Base-by-base conservation (phyloP, 2,329 filamentous ascomycete species). In the Aspergillus sp. region DNA sequence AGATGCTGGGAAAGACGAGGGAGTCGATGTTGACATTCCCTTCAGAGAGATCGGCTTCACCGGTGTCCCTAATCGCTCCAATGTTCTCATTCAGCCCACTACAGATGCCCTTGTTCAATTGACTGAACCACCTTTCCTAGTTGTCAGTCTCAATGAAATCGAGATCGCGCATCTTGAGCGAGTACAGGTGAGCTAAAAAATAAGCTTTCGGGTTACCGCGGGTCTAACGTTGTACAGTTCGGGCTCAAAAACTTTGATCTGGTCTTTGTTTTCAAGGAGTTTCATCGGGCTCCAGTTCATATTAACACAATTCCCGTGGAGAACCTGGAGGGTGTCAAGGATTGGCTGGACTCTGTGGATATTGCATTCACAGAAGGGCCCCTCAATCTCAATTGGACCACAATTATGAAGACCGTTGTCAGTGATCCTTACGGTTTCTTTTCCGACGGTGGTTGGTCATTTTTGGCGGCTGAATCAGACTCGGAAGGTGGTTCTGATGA, bases 261-360 rank as follows among this genome's bases (percentile, higher is more conserved):
- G 75, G 95, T 99, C 19, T 93, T 98, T 70, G 90, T 99, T 39
- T 98, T 96, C 82, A 98, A 98, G 71, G 95, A 99, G 78, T 98
- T 96, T 76, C 86, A 89, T 54, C 86, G 93, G n/a, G 77, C 91
- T 3, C 93, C 93, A 1, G 89, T 89, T 56, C 95, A 99, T 75
- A 89, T 99, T 81, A 99, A 99, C 78, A 99, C 95, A 6, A 98
- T 99, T 62, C 96, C 95, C 0, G 91, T 99, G 22, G 95, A 99
- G 72, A 91, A 89, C 3, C 83, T 99, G 3, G 95, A 99, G 66
- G 88, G 91, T 54, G 93, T 99, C 65, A 98, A 98, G 77, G 96
- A 99, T 71, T 99, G 95, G 88, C 85, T 99, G 9, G 93, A 99
- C 75, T 93, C 89, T 1, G 93, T 95, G 48, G 93, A 99, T 70